phyloP scores from a whole-genome alignment of 2,329 filamentous ascomycete species.

The Phyllosticta capitalensis region DNA sequence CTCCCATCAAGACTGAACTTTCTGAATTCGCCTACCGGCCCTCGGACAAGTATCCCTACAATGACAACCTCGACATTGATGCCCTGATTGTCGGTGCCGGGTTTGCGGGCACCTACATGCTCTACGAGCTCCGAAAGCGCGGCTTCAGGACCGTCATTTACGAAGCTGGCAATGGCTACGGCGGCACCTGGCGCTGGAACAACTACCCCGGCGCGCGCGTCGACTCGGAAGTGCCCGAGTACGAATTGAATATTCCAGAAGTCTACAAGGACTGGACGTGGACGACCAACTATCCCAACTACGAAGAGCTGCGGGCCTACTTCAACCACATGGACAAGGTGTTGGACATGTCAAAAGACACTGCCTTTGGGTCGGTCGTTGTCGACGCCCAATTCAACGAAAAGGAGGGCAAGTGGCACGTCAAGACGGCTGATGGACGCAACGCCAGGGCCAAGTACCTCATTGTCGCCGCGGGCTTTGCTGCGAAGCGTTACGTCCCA shows the following conservation, averaged over 20 bases:
- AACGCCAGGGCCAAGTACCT: conserved; percentile 42
- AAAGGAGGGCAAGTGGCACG: conserved; percentile 38
- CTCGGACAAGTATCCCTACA: conserved; percentile 15
- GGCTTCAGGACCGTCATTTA: conserved; percentile 32
- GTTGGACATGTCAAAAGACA: conserved; percentile 46
- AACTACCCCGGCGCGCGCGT: conserved; percentile 38
- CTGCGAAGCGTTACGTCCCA: conserved; percentile 51
- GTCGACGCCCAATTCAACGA: conserved; percentile 43
- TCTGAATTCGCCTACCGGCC: conserved; percentile 2
- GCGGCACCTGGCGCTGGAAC: conserved; percentile 37
- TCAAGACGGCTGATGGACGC: conserved; percentile 44
- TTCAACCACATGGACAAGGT: conserved; percentile 52
- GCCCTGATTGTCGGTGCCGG: conserved; percentile 31
- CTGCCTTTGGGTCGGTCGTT: conserved; percentile 47
- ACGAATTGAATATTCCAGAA: conserved; percentile 40
- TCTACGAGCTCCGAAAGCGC: conserved; percentile 32
- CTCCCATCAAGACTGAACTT: conserved; percentile 7
- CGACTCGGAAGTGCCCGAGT: conserved; percentile 38
- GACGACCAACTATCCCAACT: conserved; percentile 43
- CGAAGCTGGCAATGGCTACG: conserved; percentile 31
- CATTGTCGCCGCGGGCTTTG: conserved; percentile 46
- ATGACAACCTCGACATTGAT: conserved; percentile 27
- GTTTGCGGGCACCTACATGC: conserved; percentile 34
- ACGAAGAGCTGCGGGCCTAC: conserved; percentile 45
- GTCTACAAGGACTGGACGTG: conserved; percentile 46